These are phyloP conservation scores for Trametes gibbosa DNA, from an alignment of 768 basidiomycete genomes.

Conservation along the genomic window DNA sequence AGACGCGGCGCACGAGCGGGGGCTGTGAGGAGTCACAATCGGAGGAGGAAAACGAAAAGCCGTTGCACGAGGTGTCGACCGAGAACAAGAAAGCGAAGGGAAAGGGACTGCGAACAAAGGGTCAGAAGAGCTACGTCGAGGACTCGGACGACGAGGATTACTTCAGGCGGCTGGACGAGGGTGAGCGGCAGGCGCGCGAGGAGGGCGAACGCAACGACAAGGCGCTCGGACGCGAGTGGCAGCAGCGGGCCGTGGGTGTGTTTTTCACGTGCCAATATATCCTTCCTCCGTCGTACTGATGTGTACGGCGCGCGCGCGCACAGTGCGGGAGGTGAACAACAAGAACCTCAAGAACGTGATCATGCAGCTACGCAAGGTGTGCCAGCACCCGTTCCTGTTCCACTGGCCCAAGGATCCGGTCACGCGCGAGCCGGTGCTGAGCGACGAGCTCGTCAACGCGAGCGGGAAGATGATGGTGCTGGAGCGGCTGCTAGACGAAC, in stretches of 20 bases:
- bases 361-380: conserved; percentile 97
- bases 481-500: conserved; percentile 77
- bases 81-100: conserved; percentile 32
- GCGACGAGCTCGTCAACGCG: conserved; percentile 77
- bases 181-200: conserved; percentile 38
- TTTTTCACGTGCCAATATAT: neutral
- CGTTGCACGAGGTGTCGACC: conserved; percentile 24
- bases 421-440: conserved; percentile 61
- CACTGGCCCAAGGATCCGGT: conserved; percentile 72
- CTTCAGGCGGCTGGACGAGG: conserved; percentile 56
- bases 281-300: neutral
- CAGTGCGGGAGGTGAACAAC: conserved; percentile 85
- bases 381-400: conserved; percentile 90
- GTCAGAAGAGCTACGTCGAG: conserved; percentile 44
- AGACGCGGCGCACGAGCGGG: conserved; percentile 31
- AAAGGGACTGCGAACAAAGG: conserved; percentile 8
- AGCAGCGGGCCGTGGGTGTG: conserved; percentile 59
- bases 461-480: conserved; percentile 98
- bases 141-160: conserved; percentile 68
- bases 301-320: neutral
- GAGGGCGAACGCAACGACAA: conserved; percentile 46
- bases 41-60: conserved; percentile 27
- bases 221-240: conserved; percentile 56
- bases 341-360: conserved; percentile 87
- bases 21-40: conserved; percentile 29